Base-by-base conservation (phyloP, 192 early-diverging fungal genomes). In the Backusella tarrabulga region DNA sequence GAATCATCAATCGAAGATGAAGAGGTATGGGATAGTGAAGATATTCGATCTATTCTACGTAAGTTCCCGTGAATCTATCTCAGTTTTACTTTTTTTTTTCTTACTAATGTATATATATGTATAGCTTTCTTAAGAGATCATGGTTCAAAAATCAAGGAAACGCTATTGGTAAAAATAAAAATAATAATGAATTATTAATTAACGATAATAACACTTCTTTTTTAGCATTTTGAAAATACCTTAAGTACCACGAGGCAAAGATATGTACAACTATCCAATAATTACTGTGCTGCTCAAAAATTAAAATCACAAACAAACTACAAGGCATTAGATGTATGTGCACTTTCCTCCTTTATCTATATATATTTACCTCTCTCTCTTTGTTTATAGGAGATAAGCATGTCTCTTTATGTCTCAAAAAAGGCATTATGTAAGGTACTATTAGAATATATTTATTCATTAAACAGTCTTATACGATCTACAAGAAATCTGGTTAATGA, bases 281-380 rank as follows among this genome's bases (percentile, higher is more conserved):
- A 34, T 36, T 77, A 77, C 35, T 77, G 76, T 77, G 35, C 76
- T 26, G 38, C 44, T 34, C 76, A 77, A 40, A 77, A 77, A 21
- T 34, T 67, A 38, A 67, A 67, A 71, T 38, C 35, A 29, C 76
- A 52, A 60, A 40, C 76, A 26, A 71, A 41, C 41, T 71, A 52
- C 23, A 52, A 46, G 29, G 7, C 52, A 32, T 34, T 68, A 42
- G 66, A 68, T 71, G 76, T 70, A 77, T 42, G 41, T 67, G 17
- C 68, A 52, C 21, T n/a, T 4, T 26, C 38, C 23, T 41, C 42
- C 14, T 40, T 23, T 17, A 40, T 34, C 35, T n/a, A 68, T 15
- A 7, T 68, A 34, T 68, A 35, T 34, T 68, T 34, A 19, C 6
- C 17, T 15, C 67, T 17, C 26, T 34, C 17, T 35, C 19, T 68